A percentile compares a stretch with the other conserved stretches of the same genome.
Conservation (phyloP, 768 basidiomycete species). For the Boletus pseudopeckii region DNA sequence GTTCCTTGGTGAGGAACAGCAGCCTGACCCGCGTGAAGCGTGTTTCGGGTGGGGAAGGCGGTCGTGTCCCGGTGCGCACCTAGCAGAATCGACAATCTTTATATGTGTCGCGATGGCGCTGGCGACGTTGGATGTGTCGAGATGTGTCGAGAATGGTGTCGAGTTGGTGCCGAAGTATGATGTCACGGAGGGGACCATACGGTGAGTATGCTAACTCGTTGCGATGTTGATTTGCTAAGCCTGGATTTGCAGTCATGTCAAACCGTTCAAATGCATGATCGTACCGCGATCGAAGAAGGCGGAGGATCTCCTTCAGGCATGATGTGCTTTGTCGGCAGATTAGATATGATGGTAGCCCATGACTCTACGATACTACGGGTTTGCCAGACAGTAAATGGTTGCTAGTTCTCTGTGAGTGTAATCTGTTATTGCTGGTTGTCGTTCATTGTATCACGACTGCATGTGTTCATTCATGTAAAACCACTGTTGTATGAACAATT, state of each 20-base stretch:
- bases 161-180: constrained; percentile 1
- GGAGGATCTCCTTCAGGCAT: neutral
- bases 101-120: neutral
- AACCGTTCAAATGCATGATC: constrained; percentile 14
- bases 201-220: neutral
- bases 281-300: neutral
- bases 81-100: constrained; percentile 11
- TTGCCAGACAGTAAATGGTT: too few species aligned
- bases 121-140: constrained; percentile 5
- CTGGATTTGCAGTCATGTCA: neutral
- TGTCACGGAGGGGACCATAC: neutral
- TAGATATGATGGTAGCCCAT: neutral
- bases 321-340: neutral
- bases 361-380: too few species aligned
- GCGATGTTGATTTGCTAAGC: neutral
- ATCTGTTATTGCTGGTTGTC: too few species aligned
- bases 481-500: too few species aligned
- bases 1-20: constrained; percentile 2
- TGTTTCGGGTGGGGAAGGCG: constrained; percentile 17
- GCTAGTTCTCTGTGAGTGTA: too few species aligned
- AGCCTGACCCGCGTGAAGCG: constrained; percentile 2
- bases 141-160: neutral
- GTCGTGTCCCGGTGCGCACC: constrained; percentile 1
- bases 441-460: too few species aligned
- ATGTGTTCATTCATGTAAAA: too few species aligned